Conservation (phyloP, 257 asterid genomes). For the Phtheirospermum japonicum region DNA sequence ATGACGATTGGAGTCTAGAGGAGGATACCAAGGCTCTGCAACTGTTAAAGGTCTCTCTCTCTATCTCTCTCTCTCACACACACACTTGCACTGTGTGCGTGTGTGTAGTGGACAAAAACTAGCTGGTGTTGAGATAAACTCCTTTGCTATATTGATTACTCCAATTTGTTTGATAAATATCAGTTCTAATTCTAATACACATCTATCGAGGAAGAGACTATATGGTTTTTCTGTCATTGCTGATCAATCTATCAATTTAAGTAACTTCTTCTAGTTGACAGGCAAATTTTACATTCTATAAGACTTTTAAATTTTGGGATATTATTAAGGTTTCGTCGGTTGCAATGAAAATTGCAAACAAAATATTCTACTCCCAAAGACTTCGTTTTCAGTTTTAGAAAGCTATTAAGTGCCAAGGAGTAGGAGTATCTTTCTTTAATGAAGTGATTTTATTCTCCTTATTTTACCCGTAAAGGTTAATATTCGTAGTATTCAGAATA, state of each 20-base stretch:
- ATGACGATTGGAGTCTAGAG: slow-evolving; percentile 84
- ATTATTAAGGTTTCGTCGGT: neutral
- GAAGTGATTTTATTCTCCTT: neutral
- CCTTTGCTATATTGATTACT: slow-evolving; percentile 2
- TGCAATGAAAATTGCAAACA: slow-evolving; percentile 13
- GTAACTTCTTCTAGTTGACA: slow-evolving; percentile 8
- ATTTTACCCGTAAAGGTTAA: neutral
- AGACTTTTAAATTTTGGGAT: neutral
- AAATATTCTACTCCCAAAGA: neutral
- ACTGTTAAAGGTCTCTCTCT: slow-evolving; percentile 53
- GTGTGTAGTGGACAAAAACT: slow-evolving; percentile 11
- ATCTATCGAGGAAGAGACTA: neutral
- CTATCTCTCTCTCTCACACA: slow-evolving; percentile 5
- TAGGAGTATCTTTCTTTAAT: neutral
- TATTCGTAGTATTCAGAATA: slow-evolving; percentile 1
- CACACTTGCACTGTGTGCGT: too few relatives aligned
- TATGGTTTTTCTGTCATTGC: slow-evolving; percentile 12
- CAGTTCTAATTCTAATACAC: neutral
- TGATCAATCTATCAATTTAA: neutral
- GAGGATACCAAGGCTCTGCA: slow-evolving; percentile 86
- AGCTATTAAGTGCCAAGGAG: neutral
- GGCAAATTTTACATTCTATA: slow-evolving; percentile 4
- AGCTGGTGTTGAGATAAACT: neutral
- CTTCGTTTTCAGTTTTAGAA: neutral
- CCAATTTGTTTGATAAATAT: slow-evolving; percentile 15